Evolutionary conservation across 169 alveolate species (phyloP).

Genomic region (Eimeria sp.): DNA sequence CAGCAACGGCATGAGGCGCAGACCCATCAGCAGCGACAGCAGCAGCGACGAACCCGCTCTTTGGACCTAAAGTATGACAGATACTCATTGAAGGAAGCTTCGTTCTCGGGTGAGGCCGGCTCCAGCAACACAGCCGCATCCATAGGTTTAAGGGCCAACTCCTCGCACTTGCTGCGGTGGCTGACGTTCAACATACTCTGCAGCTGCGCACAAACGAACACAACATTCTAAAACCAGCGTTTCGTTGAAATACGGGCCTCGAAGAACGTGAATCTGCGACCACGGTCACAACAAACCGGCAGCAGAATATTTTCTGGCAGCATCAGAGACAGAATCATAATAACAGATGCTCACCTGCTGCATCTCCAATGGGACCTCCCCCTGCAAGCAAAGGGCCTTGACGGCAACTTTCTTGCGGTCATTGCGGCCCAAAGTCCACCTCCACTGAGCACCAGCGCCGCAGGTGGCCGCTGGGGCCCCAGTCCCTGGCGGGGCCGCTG

Average conservation of each 20-base stretch:
- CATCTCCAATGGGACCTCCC: conserved; percentile 54
- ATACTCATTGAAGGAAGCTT: conserved; percentile 64
- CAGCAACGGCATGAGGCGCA: not conserved
- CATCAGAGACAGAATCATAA: not conserved
- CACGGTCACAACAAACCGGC: not conserved
- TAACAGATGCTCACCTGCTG: not conserved
- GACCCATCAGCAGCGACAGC: not conserved
- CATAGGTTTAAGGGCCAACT: conserved; percentile 69
- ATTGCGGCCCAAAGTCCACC: conserved; percentile 76
- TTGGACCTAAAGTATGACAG: conserved; percentile 62
- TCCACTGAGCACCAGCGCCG: conserved; percentile 72
- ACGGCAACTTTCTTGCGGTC: conserved; percentile 59
- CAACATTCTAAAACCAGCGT: not conserved
- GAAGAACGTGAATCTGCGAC: not conserved
- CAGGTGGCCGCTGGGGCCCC: conserved; percentile 12
- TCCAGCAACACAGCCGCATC: conserved; percentile 71
- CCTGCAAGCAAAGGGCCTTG: conserved; percentile 36
- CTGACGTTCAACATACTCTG: conserved; percentile 73
- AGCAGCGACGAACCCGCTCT: conserved; percentile 33
- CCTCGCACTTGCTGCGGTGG: conserved; percentile 80
- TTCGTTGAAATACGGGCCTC: not conserved
- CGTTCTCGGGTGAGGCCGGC: conserved; percentile 72
- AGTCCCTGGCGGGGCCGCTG: conserved; percentile 23
- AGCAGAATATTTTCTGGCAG: not conserved
- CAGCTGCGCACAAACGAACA: conserved; percentile 33